Evolutionary conservation across 805 yeast genomes (phyloP), one percentile per base, ranked within the genome.

Genomic region (Metschnikowia gruessii): DNA sequence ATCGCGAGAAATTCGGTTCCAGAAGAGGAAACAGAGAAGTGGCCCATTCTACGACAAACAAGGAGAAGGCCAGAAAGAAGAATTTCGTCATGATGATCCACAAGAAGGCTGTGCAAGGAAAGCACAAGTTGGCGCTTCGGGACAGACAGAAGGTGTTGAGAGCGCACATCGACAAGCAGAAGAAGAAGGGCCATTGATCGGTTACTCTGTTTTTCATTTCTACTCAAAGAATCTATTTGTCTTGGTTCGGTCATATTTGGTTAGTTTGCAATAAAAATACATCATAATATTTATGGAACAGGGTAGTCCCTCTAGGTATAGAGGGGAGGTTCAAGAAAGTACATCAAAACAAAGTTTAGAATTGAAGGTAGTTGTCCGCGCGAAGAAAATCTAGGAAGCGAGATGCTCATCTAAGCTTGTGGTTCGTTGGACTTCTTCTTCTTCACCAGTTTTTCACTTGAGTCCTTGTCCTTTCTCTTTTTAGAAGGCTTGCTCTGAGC

Each of bases 81-180:
- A 94, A 94, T 70, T 94, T 90, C 63, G 92, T 94, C 64, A 94
- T 94, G 99, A 87, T 87, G 92, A 87, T 94, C 57, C 99, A 94
- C 69, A 94, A 92, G 73, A 82, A 82, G 60, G 83, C 87, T 42
- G 98, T 94, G 33, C 95, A 87, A 68, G 98, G 98, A 53, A 94
- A 94, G 68, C 91, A 85, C 53, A 87, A 84, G 70, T 75, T 85
- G 77, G 87, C 97, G 47, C 74, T 94, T 58, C 78, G 96, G 59
- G 98, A 94, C 65, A 83, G 89, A 66, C 97, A 91, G 66, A 87
- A 82, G 65, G 82, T 87, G 16, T 70, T 94, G 58, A 75, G 84
- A 52, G 96, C 96, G 1, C 98, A 92, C 61, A 80, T 90, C 50
- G 81, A 80, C 36, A 88, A 87, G 65, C 98, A 91, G 68, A 94